Evolutionary conservation across 2,329 filamentous ascomycete species (phyloP).

Genomic region (Daldinia eschscholtzii): DNA sequence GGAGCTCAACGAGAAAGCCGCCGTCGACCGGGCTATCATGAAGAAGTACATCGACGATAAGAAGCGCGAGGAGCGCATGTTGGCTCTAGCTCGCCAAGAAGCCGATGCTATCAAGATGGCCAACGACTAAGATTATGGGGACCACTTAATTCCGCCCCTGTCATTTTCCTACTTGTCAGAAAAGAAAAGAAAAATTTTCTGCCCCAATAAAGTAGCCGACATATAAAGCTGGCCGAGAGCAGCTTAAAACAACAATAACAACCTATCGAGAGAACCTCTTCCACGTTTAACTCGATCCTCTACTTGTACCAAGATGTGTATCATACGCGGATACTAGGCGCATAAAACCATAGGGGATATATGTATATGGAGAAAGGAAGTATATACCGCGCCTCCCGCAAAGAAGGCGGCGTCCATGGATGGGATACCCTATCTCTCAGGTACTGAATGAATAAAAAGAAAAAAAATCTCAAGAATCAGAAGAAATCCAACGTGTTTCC

Average conservation of each 20-base stretch:
- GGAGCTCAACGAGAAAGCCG: constrained; percentile 64
- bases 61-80: constrained; percentile 71
- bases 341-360: constrained; percentile 15
- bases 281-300: constrained; percentile 12
- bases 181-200: constrained; percentile 4
- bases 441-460: constrained; percentile 30
- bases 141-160: constrained; percentile 3
- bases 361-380: constrained; percentile 38
- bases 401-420: constrained; percentile 8
- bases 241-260: constrained; percentile 6
- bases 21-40: constrained; percentile 67
- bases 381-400: constrained; percentile 28
- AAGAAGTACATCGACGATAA: constrained; percentile 66
- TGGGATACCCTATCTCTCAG: constrained; percentile 17
- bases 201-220: neutral
- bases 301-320: constrained; percentile 38
- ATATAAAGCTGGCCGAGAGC: constrained; percentile 9
- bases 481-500: neutral
- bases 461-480: constrained; percentile 10
- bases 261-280: constrained; percentile 2
- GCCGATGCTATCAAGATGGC: constrained; percentile 59
- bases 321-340: constrained; percentile 31
- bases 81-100: constrained; percentile 67
- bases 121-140: constrained; percentile 44
- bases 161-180: neutral